A percentile compares a stretch with the other conserved stretches of the same genome.
These are phyloP conservation scores for Ganoderma resinaceum DNA, from an alignment of 1,284 basidiomycete genomes.

Conservation along the genomic window DNA sequence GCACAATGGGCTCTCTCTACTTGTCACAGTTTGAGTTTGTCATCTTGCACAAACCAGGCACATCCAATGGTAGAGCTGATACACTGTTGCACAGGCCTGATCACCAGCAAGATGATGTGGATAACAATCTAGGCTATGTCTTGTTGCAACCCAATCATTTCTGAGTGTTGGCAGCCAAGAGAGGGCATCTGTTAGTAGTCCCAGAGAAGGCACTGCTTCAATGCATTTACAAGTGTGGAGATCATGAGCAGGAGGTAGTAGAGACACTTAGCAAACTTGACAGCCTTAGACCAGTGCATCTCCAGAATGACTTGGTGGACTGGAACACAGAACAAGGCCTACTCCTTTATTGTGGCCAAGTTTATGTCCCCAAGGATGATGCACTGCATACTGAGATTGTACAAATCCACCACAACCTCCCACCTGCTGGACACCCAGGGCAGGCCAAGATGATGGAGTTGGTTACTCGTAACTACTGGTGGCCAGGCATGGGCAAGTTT, in stretches of 20 bases:
- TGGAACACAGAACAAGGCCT: no score
- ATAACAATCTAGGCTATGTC: conserved; percentile 11
- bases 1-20: conserved; percentile 43
- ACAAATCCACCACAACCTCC: no score
- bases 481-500: no score
- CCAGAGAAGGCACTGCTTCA: not conserved
- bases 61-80: conserved; percentile 43
- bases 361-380: no score
- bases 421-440: no score
- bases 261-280: not conserved
- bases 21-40: conserved; percentile 46
- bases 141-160: conserved; percentile 33
- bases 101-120: conserved; percentile 34
- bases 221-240: not conserved
- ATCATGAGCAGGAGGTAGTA: not conserved
- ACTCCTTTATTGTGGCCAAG: no score
- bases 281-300: no score
- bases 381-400: no score
- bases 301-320: no score
- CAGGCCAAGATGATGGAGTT: no score
- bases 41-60: conserved; percentile 36
- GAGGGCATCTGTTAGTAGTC: not conserved
- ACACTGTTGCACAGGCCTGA: no score
- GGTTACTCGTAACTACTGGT: no score
- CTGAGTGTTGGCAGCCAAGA: not conserved